These are phyloP conservation scores for Cryptococcus neoformans DNA, from an alignment of 1,284 basidiomycete species.

Conservation along the genomic window DNA sequence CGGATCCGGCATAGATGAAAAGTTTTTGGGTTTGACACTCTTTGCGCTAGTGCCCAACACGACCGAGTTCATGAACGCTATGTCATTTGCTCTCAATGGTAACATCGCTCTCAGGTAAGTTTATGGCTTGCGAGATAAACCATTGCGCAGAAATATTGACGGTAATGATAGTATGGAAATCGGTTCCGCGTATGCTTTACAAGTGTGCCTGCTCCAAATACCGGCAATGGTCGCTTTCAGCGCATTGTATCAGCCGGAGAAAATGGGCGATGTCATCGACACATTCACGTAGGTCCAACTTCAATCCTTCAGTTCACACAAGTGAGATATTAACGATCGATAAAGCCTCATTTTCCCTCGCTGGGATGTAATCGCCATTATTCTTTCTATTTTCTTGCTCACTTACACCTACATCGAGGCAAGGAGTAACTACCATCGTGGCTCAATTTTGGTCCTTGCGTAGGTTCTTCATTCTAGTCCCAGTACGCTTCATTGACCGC, in stretches of 20 bases:
- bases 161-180: slow-evolving; percentile 83
- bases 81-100: slow-evolving; percentile 96
- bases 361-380: slow-evolving; percentile 96
- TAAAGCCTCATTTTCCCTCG: slow-evolving; percentile 91
- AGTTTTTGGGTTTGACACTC: slow-evolving; percentile 93
- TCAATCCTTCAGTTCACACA: background rate
- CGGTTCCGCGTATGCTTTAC: slow-evolving; percentile 96
- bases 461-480: slow-evolving; percentile 42
- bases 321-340: background rate
- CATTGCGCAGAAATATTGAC: background rate
- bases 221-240: slow-evolving; percentile 99
- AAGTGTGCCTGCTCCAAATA: slow-evolving; percentile 96
- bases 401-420: slow-evolving; percentile 99
- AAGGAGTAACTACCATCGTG: slow-evolving; percentile 93
- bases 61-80: slow-evolving; percentile 99
- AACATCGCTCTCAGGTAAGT: slow-evolving; percentile 92
- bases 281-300: slow-evolving; percentile 74
- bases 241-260: slow-evolving; percentile 80
- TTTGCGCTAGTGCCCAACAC: slow-evolving; percentile 98
- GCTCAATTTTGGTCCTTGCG: slow-evolving; percentile 88
- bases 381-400: slow-evolving; percentile 91
- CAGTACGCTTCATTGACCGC: background rate
- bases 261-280: slow-evolving; percentile 75
- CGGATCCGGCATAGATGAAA: slow-evolving; percentile 94
- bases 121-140: background rate